Base-by-base conservation (phyloP, 148 eudicot genomes). In the Chenopodium album region DNA sequence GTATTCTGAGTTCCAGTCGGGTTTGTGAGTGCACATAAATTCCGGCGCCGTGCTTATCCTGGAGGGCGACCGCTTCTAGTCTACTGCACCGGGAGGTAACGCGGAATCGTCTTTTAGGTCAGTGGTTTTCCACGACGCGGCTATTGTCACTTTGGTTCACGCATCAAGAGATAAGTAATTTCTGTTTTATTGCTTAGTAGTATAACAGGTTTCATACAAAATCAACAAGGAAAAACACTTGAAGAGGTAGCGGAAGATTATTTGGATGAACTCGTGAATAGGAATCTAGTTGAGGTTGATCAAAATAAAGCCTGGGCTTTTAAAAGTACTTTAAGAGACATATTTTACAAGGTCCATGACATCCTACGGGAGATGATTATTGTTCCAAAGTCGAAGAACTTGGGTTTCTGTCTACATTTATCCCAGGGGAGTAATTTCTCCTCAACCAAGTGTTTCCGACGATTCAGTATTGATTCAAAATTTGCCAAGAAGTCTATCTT, bases 171-270 rank as follows among this genome's bases (percentile, higher is more conserved):
- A 23, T 23, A 23, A 23, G 23, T 23, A 23, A 23, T 23, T 23
- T 23, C 23, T 23, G 23, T 23, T 23, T 23, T 23, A 23, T 23
- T 23, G 23, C 23, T 23, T 23, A 23, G 23, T 23, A 23, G 23
- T 23, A 23, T 23, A 23, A 23, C 23, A 23, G 23, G 23, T 59
- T 59, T 79, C 28, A 31, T 84, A 0, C 31, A 29, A 71, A n/a
- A 0, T 11, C 9, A 11, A n/a, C 8, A 26, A 72, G 85, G 67
- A 7, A 72, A 9, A 52, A 32, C 81, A 22, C 41, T 60, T 31
- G 80, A 79, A 26, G 76, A 79, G 23, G 14, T 67, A 48, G 85
- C 76, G 2, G 76, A 68, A 14, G 74, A 62, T 22, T 59, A 79
- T 46, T 16, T 84, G 54, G 56, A 23, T 12, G 82, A 59, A 9